Conservation (phyloP, 2,329 filamentous ascomycete species). For the Alternaria atra region DNA sequence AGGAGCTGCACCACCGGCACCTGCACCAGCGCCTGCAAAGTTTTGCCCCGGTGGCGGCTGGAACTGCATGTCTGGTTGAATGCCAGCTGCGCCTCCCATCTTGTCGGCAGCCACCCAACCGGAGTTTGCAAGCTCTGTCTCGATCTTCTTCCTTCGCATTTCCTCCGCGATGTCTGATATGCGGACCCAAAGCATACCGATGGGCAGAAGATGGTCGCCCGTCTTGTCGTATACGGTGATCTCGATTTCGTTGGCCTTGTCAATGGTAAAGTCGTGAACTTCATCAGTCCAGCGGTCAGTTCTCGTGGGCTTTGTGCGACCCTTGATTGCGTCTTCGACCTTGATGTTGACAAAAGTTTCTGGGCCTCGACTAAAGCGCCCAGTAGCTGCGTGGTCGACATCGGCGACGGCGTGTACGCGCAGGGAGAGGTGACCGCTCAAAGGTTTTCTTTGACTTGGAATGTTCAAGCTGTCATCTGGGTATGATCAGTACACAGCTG, state of each 20-base stretch:
- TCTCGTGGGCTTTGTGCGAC: constrained; percentile 83
- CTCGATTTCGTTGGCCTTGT: constrained; percentile 98
- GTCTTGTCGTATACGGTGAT: constrained; percentile 97
- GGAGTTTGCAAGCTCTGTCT: constrained; percentile 91
- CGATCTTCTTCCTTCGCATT: constrained; percentile 95
- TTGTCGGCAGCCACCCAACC: constrained; percentile 98
- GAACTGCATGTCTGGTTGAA: constrained; percentile 64
- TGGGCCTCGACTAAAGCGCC: constrained; percentile 85
- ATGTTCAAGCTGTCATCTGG: constrained; percentile 95
- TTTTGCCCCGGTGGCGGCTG: constrained; percentile 58
- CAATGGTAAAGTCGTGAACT: constrained; percentile 89
- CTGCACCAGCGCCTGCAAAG: constrained; percentile 46
- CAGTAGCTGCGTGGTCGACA: constrained; percentile 86
- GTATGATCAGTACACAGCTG: constrained; percentile 39
- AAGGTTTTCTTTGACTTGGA: constrained; percentile 93
- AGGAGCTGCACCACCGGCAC: constrained; percentile 47
- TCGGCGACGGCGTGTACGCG: constrained; percentile 89
- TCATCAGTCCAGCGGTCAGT: constrained; percentile 94
- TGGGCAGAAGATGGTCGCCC: constrained; percentile 85
- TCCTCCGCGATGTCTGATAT: constrained; percentile 98
- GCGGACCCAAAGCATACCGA: constrained; percentile 93
- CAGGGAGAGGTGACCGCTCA: constrained; percentile 88
- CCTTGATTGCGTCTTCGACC: constrained; percentile 92
- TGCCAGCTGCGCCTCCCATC: constrained; percentile 72
- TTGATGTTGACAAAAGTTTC: constrained; percentile 97